Evolutionary conservation across 305 asterid species (phyloP).

Genomic region (Coffea humblotiana): DNA sequence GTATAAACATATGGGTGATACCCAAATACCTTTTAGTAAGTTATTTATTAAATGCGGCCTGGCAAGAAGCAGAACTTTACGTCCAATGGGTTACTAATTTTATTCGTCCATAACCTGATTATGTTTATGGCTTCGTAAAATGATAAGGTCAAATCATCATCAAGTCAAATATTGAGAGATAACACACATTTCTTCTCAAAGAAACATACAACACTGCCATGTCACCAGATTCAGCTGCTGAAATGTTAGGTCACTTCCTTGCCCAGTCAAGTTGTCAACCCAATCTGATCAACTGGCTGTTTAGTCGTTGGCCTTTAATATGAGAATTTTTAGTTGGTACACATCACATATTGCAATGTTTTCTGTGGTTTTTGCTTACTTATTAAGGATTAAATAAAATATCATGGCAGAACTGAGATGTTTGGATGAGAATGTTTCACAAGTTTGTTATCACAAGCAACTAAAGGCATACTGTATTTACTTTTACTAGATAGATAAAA

Average conservation of each 20-base stretch:
- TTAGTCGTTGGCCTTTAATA: no score
- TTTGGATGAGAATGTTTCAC: background rate
- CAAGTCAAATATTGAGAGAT: background rate
- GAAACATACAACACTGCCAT: no score
- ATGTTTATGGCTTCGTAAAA: no score
- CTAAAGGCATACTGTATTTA: background rate
- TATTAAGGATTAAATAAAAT: no score
- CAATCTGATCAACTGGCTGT: background rate
- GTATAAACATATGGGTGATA: no score
- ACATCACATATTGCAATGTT: background rate
- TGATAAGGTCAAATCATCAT: no score
- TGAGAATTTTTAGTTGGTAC: background rate
- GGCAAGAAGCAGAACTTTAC: background rate
- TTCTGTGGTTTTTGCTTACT: no score
- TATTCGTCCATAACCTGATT: background rate
- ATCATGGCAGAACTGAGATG: no score
- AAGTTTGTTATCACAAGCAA: background rate
- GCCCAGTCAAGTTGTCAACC: background rate
- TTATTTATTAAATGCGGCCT: no score
- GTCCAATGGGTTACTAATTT: background rate
- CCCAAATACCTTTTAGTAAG: no score
- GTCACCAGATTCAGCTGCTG: background rate
- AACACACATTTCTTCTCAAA: background rate
- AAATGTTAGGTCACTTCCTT: background rate
- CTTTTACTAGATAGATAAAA: background rate